phyloP scores from a whole-genome alignment of 345 rosid species.

The Acer negundo region DNA sequence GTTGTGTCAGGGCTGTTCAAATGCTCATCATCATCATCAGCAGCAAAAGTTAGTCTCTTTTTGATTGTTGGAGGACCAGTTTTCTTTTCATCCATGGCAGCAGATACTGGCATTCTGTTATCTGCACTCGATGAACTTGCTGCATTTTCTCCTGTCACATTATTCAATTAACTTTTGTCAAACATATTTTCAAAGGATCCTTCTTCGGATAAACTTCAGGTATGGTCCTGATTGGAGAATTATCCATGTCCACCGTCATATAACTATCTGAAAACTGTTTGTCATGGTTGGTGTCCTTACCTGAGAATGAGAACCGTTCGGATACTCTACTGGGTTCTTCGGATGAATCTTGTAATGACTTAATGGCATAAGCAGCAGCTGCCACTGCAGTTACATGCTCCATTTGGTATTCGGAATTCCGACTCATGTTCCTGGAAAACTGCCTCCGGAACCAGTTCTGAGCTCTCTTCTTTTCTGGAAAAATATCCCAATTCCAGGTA shows the following conservation, averaged over 20 bases:
- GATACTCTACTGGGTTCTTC: slow-evolving; percentile 21
- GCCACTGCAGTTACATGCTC: slow-evolving; percentile 48
- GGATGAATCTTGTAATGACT: slow-evolving; percentile 19
- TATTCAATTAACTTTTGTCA: background rate
- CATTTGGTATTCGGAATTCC: slow-evolving; percentile 8
- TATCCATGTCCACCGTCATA: background rate
- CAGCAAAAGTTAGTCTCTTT: slow-evolving; percentile 30
- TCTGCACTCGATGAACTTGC: slow-evolving; percentile 16
- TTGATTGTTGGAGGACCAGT: slow-evolving; percentile 27
- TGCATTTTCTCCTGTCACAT: slow-evolving; percentile 24
- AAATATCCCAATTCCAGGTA: background rate
- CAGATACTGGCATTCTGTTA: slow-evolving; percentile 4
- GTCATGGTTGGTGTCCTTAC: slow-evolving; percentile 18
- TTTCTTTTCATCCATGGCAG: slow-evolving; percentile 17
- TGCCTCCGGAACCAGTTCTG: slow-evolving; percentile 47
- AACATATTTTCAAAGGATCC: background rate
- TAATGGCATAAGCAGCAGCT: slow-evolving; percentile 50
- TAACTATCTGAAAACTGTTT: slow-evolving; percentile 1
- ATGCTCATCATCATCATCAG: slow-evolving; percentile 35
- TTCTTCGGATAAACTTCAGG: no score
- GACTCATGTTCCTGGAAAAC: slow-evolving; percentile 39
- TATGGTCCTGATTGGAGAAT: no score
- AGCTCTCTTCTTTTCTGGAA: slow-evolving; percentile 48
- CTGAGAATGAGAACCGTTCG: slow-evolving; percentile 25
- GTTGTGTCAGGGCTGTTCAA: slow-evolving; percentile 17